Conservation (phyloP, 1,139 yeast genomes). For the Torulaspora globosa region DNA sequence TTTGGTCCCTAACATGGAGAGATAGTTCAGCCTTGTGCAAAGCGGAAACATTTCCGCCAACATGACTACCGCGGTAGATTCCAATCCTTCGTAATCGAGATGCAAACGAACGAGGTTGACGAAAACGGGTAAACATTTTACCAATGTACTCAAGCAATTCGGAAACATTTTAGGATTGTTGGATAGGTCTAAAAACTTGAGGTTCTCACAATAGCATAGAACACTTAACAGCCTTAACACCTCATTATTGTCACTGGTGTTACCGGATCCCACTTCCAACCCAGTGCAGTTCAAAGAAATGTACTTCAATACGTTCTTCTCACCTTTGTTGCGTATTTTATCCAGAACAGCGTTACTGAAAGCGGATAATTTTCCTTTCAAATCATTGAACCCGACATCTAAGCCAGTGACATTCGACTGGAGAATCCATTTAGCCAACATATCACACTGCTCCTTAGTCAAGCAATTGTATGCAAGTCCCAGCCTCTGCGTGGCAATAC, state of each 20-base stretch:
- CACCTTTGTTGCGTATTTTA: slow-evolving; percentile 26
- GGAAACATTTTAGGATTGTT: slow-evolving; percentile 59
- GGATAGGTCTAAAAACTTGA: slow-evolving; percentile 64
- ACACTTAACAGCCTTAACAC: slow-evolving; percentile 32
- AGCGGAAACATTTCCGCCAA: slow-evolving; percentile 61
- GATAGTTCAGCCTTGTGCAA: slow-evolving; percentile 52
- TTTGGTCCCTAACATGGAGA: slow-evolving; percentile 59
- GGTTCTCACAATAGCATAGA: slow-evolving; percentile 47
- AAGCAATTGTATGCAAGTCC: slow-evolving; percentile 70
- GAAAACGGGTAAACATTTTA: slow-evolving; percentile 56
- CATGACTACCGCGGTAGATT: slow-evolving; percentile 47
- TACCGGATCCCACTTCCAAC: slow-evolving; percentile 37
- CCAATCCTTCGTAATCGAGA: slow-evolving; percentile 55
- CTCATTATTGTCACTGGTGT: slow-evolving; percentile 32
- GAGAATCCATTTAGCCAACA: slow-evolving; percentile 50
- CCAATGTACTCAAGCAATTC: slow-evolving; percentile 40
- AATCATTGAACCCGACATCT: slow-evolving; percentile 69
- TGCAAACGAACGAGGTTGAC: slow-evolving; percentile 54
- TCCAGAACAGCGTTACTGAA: slow-evolving; percentile 43
- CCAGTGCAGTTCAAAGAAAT: slow-evolving; percentile 53
- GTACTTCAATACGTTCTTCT: slow-evolving; percentile 39
- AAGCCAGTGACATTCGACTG: slow-evolving; percentile 45
- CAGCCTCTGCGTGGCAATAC: slow-evolving; percentile 49
- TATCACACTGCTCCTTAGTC: slow-evolving; percentile 46
- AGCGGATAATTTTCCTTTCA: slow-evolving; percentile 51